Base-by-base conservation (phyloP, 306 rosid genomes). In the Prunus davidiana region DNA sequence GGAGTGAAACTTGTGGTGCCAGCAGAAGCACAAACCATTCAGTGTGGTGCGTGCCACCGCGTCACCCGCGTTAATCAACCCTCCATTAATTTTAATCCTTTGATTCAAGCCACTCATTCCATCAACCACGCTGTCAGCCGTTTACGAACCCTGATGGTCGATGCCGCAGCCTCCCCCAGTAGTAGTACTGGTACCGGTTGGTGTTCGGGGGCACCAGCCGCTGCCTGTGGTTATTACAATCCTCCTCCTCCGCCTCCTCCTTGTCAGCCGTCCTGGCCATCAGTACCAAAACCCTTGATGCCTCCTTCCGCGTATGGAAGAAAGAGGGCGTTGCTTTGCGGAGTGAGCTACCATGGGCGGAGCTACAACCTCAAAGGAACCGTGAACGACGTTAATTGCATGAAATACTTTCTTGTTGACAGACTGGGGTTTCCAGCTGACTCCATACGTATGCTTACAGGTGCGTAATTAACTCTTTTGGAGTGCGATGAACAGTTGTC, bases 401-500 rank as follows among this genome's bases (percentile, higher is more conserved):
- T 90, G 87, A 88, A 68, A 71, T 72, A 86, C 80, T 88, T 90
- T 65, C 90, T 90, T 11, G 70, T 61, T 9, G 34, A 84, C 28
- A 83, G 80, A 55, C 67, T 78, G 76, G 84, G 82, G 12, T 88
- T 90, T 72, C 88, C 95, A 45, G 4, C 8, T 6, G 82, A 84
- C 13, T 87, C 85, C 74, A 78, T 90, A 22, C 86, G 83, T 76
- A n/a, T 88, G 74, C 89, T 90, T 78, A 86, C 95, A 68, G 90
- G 91, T 86, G 80, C 38, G 38, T 34, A 34, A 34, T 34, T 34
- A 34, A 34, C 38, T 1, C 2, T 34, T 34, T 34, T 34, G 38
- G 38, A 34, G 38, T 34, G 38, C 38, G 7, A 34, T 5, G 1
- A 34, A 34, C 38, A 34, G 7, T 34, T 5, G 1, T 34, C 38